Base-by-base conservation (phyloP, 805 yeast genomes). In the Lipomyces yamadae region DNA sequence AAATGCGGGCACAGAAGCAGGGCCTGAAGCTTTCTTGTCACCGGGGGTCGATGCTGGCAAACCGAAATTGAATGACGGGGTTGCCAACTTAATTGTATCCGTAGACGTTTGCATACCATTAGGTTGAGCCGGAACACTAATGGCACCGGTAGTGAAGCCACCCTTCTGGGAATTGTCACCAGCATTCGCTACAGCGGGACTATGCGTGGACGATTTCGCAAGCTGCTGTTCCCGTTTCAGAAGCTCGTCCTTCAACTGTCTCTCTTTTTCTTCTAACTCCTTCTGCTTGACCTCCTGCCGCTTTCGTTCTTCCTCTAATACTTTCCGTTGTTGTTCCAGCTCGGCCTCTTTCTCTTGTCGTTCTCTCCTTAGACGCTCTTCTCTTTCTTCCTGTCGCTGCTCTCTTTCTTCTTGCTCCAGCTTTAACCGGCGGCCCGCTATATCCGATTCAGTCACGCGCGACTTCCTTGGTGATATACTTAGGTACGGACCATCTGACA, bases 361-460 rank as follows among this genome's bases (percentile, higher is more conserved):
- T 45, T 57, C 42, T 32, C 67, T 30, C 24, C 35, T 42, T 11
- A 56, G 35, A 29, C 34, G 34, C 55, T 68, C 66, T 35, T 62
- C 67, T 30, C 62, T 65, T 57, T 65, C 67, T 3, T 67, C 62
- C 54, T 11, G 57, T 55, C 5, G 39, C 56, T 50, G 37, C 29
- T 61, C 70, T 32, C 60, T 52, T 48, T 65, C 56, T 15, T 54
- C 54, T 58, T 55, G 56, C 50, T 62, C 70, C 15, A 62, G 34
- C 57, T 67, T 66, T 29, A 62, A 55, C 30, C 73, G 65, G 33
- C 66, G 59, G 11, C 60, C 35, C 7, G 69, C 48, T 5, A 66
- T 68, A 11, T 65, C 72, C 8, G 65, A 62, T 45, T 68, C 73
- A 39, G 55, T 71, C 4, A 53, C 57, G 35, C n/a, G 15, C 13